Evolutionary conservation across 140 eudicot species (phyloP), one percentile per base, ranked within the genome.

Genomic region (Bidens hawaiensis): DNA sequence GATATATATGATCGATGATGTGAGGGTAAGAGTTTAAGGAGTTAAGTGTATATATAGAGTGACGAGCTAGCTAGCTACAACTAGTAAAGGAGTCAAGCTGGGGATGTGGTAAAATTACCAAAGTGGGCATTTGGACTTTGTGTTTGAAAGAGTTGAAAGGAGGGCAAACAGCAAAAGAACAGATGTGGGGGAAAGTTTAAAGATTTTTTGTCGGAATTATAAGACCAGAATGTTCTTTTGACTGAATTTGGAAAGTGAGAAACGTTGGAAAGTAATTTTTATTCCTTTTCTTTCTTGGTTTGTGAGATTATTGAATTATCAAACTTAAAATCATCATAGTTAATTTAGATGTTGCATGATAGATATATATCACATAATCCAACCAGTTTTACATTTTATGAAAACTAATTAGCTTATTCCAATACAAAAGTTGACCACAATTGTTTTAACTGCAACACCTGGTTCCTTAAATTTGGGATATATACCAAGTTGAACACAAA

Each of bases 201-300:
- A 75, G 75, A 75, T 68, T 68, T 72, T 77, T 73, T 87, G 93
- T 86, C 90, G 89, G 82, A 71, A 65, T 73, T 65, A 67, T 76
- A 57, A 68, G 58, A 71, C 82, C 78, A 78, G 84, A 84, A 77
- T 73, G 71, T 69, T 78, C 90, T 78, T 85, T 85, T 89, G 97
- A 89, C 91, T 81, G 79, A 43, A 73, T 82, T 67, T 77, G 55
- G 78, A 80, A 67, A 73, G 85, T 70, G 71, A 72, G 69, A 36
- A 79, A 76, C 69, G 79, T 70, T 76, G 77, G 68, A 79, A 82
- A 66, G 71, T 69, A 67, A 42, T 54, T 28, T 22, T 52, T 8
- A 5, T 21, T n/a, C 3, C 21, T 40, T 9, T 3, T 24, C 25
- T 52, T 45, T 15, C 30, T 3, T 9, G 21, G 36, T 53, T 42